Evolutionary conservation across 768 basidiomycete genomes (phyloP).

Genomic region (Mycena vitilis): DNA sequence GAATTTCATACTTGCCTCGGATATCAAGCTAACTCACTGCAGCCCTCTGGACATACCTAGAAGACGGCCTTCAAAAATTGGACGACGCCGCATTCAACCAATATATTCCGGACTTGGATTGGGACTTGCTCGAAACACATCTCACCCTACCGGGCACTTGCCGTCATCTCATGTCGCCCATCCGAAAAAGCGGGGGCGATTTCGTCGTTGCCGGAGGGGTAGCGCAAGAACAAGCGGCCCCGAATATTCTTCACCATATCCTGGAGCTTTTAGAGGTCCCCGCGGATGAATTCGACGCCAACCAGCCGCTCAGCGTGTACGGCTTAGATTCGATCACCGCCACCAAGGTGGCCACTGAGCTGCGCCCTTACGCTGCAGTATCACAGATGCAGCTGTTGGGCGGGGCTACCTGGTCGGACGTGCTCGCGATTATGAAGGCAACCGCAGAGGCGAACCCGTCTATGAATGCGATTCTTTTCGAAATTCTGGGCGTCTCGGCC

Average conservation of each 20-base stretch:
- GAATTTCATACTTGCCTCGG: background rate
- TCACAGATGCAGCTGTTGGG: conserved; percentile 19
- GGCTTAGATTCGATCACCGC: conserved; percentile 22
- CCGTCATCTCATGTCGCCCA: background rate
- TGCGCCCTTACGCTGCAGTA: conserved; percentile 14
- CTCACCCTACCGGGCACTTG: background rate
- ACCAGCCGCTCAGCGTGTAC: conserved; percentile 6
- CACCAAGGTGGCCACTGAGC: background rate
- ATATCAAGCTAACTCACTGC: background rate
- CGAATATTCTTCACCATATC: background rate
- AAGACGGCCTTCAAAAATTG: conserved; percentile 16
- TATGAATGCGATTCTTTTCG: conserved; percentile 22
- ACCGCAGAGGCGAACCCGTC: background rate
- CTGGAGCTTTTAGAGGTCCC: conserved; percentile 19
- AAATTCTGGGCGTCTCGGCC: conserved; percentile 37
- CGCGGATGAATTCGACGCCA: background rate
- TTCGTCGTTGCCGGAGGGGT: background rate
- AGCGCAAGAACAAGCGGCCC: background rate
- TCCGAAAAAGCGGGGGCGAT: background rate
- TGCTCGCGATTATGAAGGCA: background rate
- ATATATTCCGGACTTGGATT: conserved; percentile 25
- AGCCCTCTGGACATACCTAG: conserved; percentile 11
- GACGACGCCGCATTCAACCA: conserved; percentile 15
- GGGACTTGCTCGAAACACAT: background rate
- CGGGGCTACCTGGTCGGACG: conserved; percentile 11